These are phyloP conservation scores for Saitozyma podzolica DNA, from an alignment of 768 basidiomycete genomes.

Conservation along the genomic window DNA sequence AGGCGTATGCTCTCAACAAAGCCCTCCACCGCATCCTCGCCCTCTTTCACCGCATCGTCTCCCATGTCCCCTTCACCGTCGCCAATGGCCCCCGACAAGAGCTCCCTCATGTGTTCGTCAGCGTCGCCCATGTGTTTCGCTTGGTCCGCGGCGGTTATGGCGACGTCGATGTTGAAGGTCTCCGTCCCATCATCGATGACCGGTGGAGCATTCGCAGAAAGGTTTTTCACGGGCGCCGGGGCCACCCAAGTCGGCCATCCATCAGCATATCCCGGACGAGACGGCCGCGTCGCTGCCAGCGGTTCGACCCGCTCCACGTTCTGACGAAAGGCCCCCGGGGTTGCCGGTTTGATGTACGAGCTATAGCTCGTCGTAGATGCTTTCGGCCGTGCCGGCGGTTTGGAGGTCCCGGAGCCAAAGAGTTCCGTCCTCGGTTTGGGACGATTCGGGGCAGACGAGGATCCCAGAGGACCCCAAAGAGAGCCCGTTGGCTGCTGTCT, in stretches of 20 bases:
- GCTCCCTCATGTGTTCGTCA: slow-evolving; percentile 73
- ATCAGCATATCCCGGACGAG: slow-evolving; percentile 2
- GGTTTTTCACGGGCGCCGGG: background rate
- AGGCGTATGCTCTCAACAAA: slow-evolving; percentile 70
- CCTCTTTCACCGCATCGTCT: slow-evolving; percentile 59
- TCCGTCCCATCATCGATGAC: slow-evolving; percentile 26
- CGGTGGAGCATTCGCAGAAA: background rate
- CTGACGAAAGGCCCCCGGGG: slow-evolving; percentile 23
- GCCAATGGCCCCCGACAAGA: slow-evolving; percentile 66
- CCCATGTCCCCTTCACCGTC: slow-evolving; percentile 56
- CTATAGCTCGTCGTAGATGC: slow-evolving; percentile 5
- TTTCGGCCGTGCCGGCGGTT: background rate
- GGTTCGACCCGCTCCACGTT: slow-evolving; percentile 1
- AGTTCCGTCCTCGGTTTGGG: no score
- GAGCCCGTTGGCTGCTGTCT: no score
- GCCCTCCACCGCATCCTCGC: slow-evolving; percentile 71
- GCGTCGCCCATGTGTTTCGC: slow-evolving; percentile 59
- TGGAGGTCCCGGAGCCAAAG: background rate
- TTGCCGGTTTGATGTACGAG: slow-evolving; percentile 43
- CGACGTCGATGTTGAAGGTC: slow-evolving; percentile 36
- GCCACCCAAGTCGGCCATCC: slow-evolving; percentile 30
- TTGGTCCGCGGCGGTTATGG: slow-evolving; percentile 36
- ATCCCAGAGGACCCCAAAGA: no score
- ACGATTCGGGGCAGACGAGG: no score
- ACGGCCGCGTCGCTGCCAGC: no score